Evolutionary conservation across 371 early-diverging fungal species (phyloP).

Genomic region (Paraphysoderma sedebokerense): DNA sequence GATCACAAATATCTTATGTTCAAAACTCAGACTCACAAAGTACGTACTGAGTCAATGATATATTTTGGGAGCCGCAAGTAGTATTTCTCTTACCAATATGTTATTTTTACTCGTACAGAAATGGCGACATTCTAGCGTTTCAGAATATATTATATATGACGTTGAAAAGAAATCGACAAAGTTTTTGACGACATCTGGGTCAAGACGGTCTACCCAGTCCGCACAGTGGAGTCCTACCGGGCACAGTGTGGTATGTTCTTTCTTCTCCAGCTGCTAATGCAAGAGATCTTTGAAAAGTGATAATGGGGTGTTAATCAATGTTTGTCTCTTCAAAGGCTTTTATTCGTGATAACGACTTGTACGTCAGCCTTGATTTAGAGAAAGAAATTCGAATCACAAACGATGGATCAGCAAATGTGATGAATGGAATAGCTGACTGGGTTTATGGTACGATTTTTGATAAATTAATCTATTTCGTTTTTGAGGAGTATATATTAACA

Average conservation of each 20-base stretch:
- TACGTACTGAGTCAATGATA: no score
- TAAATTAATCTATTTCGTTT: conserved; percentile 8
- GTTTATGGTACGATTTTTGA: no score
- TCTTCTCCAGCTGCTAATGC: no score
- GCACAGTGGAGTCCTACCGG: conserved; percentile 68
- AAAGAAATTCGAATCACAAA: conserved; percentile 53
- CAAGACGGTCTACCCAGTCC: conserved; percentile 28
- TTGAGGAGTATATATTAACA: background rate
- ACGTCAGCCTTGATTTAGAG: conserved; percentile 43
- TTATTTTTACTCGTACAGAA: no score
- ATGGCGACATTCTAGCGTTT: conserved; percentile 71
- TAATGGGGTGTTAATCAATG: conserved; percentile 2
- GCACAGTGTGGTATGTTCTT: conserved; percentile 49
- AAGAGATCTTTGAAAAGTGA: no score
- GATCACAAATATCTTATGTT: no score
- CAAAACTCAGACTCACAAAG: no score
- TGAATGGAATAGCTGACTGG: conserved; percentile 95
- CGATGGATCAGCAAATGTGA: conserved; percentile 65
- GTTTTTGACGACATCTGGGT: conserved; percentile 33
- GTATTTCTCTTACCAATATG: no score
- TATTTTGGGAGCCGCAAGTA: no score
- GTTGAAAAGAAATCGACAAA: conserved; percentile 26
- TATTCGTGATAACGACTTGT: conserved; percentile 74
- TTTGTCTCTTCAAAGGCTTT: conserved; percentile 32
- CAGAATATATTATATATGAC: conserved; percentile 60